Evolutionary conservation across 345 rosid species (phyloP), one percentile per base, ranked within the genome.

Genomic region (Trapa bicornis): DNA sequence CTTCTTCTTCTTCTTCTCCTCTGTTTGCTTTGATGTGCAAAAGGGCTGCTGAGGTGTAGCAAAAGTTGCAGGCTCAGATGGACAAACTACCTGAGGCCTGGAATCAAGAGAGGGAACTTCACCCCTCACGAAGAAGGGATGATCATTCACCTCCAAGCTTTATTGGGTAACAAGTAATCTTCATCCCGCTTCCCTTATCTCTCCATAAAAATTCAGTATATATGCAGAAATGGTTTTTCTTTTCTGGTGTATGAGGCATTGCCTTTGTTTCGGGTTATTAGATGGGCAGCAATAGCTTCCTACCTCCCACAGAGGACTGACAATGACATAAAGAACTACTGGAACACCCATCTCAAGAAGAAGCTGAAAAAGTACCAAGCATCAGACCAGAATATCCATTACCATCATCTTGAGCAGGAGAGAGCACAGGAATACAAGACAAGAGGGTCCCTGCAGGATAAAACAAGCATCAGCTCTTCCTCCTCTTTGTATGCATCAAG

Each of bases 211-310:
- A 41, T 41, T 41, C 43, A 41, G 29, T 22, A 41, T 41, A 41
- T 41, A 41, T 41, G 43, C 43, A 41, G 43, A 2, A 41, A 41
- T 8, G 4, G 43, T 41, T 7, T 29, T 33, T 9, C 63, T 32
- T 10, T 58, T 37, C 17, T 22, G 33, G 33, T 22, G 60, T n/a
- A 1, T n/a, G 60, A 37, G 17, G 37, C 43, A 36, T 22, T 4
- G 22, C 4, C 48, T n/a, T 10, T 14, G 1, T 43, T 61, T 47
- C 47, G 2, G 10, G 39, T 39, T 17, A 37, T 14, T 38, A 91
- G 99, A 83, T 94, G 99, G 99, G 99, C 99, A 16, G 96, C 99
- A 37, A 94, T 94, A 83, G 99, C 99, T 73, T 89, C 99, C 65
- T 91, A 89, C 70, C 93, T 94, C 66, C 99, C 99, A 5, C 97